These are phyloP conservation scores for Aspergillus flavus DNA, from an alignment of 2,329 filamentous ascomycete species.

Conservation along the genomic window DNA sequence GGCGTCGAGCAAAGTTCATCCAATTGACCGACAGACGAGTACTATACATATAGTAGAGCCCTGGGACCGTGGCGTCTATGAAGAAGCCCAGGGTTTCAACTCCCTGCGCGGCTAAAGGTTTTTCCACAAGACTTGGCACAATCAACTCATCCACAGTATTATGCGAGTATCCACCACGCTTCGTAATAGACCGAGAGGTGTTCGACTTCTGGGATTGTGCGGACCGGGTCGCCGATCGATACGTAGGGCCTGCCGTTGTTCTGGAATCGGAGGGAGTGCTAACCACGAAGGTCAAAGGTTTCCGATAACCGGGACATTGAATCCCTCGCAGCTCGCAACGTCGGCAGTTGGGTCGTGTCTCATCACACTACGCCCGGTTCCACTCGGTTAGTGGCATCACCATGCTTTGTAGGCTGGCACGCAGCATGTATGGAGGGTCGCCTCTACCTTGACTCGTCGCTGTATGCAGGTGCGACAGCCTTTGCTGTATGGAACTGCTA, in stretches of 20 bases:
- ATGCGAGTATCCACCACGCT: too few relatives aligned
- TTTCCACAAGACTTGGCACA: neutral
- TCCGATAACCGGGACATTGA: conserved; percentile 6
- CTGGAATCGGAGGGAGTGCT: neutral
- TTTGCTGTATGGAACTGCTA: conserved; percentile 4
- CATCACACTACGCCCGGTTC: neutral
- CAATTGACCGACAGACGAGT: neutral
- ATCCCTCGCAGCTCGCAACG: neutral
- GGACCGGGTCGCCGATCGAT: too few relatives aligned
- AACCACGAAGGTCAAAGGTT: neutral
- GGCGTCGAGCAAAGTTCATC: conserved; percentile 1
- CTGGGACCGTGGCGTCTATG: neutral
- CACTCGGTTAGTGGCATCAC: neutral
- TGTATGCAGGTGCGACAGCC: conserved; percentile 5
- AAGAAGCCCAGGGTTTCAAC: neutral
- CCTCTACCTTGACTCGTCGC: conserved; percentile 2
- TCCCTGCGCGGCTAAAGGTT: neutral
- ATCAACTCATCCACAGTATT: neutral
- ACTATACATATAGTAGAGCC: conserved; percentile 1
- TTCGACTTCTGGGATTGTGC: neutral
- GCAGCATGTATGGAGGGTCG: too few relatives aligned
- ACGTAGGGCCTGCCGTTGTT: too few relatives aligned
- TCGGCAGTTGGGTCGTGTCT: neutral
- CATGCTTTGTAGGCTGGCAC: neutral
- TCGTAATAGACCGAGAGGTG: too few relatives aligned